Base-by-base conservation (phyloP, 2,329 filamentous ascomycete species). In the Shiraia bambusicola region DNA sequence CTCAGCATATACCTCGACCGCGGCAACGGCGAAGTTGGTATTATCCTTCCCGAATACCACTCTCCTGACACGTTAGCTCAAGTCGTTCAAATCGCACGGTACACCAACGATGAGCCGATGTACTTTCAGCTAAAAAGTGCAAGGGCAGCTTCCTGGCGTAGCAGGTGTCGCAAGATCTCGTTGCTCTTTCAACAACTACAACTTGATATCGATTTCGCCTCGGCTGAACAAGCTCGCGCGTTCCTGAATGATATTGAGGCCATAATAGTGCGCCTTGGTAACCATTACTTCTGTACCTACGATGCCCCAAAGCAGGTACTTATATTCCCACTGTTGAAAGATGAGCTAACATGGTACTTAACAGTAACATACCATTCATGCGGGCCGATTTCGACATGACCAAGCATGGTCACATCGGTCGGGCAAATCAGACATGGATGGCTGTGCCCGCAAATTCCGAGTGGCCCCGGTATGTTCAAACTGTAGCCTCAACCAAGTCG, bases 1-100 rank as follows among this genome's bases (percentile, higher is more conserved):
- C 32, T 40, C 2, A 12, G 13, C 1, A 14, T 60, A 1, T 31
- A 50, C 1, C 35, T 59, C 1, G 58, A 61, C 10, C 50, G 47
- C 3, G 42, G 40, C 0, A 57, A 52, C 16, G 28, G 40, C 0
- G 54, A 59, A 2, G 52, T 59, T 6, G 56, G 56, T 8, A 24
- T 61, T 2, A 13, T 54, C 11, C 36, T 40, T 14, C 30, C 41
- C 9, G 31, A 19, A 1, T 15, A 42, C 0, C 22, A 31, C 4
- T 22, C 26, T 2, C 27, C 42, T 3, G 36, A 24, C 0, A 26
- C 38, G 0, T 34, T 55, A 24, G 42, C 38, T 0, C 41, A 48
- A 10, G 45, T 42, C 14, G 40, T 46, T 0, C 51, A 56, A 7
- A 52, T 43, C 2, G 38, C 42, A 3, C 19, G 19, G 8, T 22